phyloP scores from a whole-genome alignment of 805 yeast genomes.

The Metschnikowia orientalis region DNA sequence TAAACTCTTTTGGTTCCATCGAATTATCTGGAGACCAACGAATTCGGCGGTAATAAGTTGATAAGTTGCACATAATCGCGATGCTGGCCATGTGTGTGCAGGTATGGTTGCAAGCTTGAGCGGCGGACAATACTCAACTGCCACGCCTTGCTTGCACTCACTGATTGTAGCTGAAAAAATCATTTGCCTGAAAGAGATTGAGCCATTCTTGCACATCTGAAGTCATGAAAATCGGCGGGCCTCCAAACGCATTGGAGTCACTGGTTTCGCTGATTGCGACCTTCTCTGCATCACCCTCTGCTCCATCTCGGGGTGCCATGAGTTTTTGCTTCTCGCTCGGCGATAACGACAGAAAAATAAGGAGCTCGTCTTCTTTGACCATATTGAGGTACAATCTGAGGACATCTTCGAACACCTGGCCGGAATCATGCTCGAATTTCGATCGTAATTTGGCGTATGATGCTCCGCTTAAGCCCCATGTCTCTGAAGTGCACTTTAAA shows the following conservation, averaged over 20 bases:
- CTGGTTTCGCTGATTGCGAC: background rate
- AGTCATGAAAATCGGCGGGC: constrained; percentile 10
- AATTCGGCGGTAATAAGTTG: too few relatives aligned
- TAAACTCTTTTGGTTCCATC: constrained; percentile 8
- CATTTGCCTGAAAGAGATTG: constrained; percentile 10
- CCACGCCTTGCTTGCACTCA: too few relatives aligned
- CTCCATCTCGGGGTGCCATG: background rate
- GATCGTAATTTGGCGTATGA: constrained; percentile 9
- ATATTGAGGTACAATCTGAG: background rate
- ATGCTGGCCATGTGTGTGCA: constrained; percentile 1
- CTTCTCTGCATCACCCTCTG: background rate
- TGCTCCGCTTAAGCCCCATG: constrained; percentile 13
- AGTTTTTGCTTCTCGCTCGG: background rate
- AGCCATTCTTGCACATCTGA: constrained; percentile 9
- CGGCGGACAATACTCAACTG: too few relatives aligned
- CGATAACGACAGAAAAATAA: constrained; percentile 1
- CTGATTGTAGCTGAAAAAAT: too few relatives aligned
- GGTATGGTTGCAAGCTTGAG: too few relatives aligned
- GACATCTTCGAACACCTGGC: constrained; percentile 7
- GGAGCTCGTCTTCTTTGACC: background rate
- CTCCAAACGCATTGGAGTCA: constrained; percentile 8
- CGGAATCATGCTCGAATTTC: constrained; percentile 6
- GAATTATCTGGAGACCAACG: background rate
- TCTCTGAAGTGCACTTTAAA: constrained; percentile 6
- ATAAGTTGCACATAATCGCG: too few relatives aligned